Evolutionary conservation across 2,329 filamentous ascomycete species (phyloP).

Genomic region (Hymenoscyphus repandus): DNA sequence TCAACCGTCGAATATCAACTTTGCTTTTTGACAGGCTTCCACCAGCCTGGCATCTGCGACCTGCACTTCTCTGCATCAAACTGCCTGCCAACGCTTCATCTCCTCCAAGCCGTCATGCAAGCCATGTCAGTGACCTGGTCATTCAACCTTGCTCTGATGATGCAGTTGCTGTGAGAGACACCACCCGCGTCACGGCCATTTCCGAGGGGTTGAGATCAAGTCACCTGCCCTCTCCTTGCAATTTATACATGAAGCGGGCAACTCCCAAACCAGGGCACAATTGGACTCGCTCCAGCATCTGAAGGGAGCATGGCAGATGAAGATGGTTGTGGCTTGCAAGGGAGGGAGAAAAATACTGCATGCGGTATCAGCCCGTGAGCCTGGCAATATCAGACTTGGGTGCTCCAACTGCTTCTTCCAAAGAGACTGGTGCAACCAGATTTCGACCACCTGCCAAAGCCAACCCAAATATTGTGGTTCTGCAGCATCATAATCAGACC

Average conservation of each 20-base stretch:
- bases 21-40: neutral
- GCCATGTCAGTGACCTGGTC: conserved; percentile 1
- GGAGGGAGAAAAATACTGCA: neutral
- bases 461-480: too few relatives aligned
- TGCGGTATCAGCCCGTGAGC: neutral
- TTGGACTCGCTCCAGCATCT: neutral
- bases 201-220: conserved; percentile 1
- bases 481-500: too few relatives aligned
- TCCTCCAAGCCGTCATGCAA: neutral
- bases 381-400: too few relatives aligned
- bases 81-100: neutral
- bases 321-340: neutral
- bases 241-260: conserved; percentile 1
- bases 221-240: conserved; percentile 5
- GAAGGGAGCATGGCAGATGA: too few relatives aligned
- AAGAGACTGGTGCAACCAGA: too few relatives aligned
- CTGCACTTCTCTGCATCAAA: neutral
- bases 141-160: conserved; percentile 2
- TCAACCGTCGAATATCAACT: neutral
- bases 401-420: too few relatives aligned
- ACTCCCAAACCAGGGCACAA: neutral
- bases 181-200: conserved; percentile 3
- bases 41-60: neutral
- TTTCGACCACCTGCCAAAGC: too few relatives aligned
- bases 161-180: neutral